Evolutionary conservation across 2,329 filamentous ascomycete genomes (phyloP), one percentile per base, ranked within the genome.

Genomic region (Stemphylium beticola): DNA sequence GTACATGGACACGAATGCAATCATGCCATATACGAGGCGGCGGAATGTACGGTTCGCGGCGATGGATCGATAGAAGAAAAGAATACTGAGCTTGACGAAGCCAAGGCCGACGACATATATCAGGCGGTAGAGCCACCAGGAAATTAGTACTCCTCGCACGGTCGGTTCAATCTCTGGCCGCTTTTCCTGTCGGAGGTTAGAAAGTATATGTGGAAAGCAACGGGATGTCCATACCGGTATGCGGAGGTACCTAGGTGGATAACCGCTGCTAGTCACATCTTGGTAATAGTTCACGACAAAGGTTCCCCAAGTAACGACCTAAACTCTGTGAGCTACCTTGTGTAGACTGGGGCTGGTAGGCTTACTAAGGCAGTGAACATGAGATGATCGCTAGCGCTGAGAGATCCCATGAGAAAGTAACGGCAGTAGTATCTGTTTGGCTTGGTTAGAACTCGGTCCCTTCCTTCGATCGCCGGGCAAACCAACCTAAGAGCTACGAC

Each of bases 221-320:
- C 14, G 2, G 15, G 6, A 20, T 10, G 4, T 17, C 40, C 60
- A 40, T 65, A 74, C 72, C 31, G 72, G 72, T 17, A 51, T 64
- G 3, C 61, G 55, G 24, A 73, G 65, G 24, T 57, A 65, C 32
- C 57, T 65, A 4, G 67, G 68, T 39, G 61, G 60, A 20, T 62
- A 65, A 3, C 57, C 60, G 14, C 66, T 60, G 44, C 69, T 74
- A 12, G 63, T 58, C 20, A 65, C 52, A 43, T 74, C 72, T 58
- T 74, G 72, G 40, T 67, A 74, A 49, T 71, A 72, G 49, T 75
- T 75, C 14, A 73, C 60, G 11, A 71, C 66, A 4, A 72, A 67
- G 47, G 72, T 73, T 14, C 66, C 72, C 73, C 73, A 76, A 17
- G 72, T 71, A 33, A 74, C 45, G 9, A 74, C 29, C 73, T 75